A percentile compares a stretch with the other conserved stretches of the same genome.
Evolutionary conservation across 2,329 filamentous ascomycete species (phyloP).

Genomic region (Ceratocystis smalleyi): DNA sequence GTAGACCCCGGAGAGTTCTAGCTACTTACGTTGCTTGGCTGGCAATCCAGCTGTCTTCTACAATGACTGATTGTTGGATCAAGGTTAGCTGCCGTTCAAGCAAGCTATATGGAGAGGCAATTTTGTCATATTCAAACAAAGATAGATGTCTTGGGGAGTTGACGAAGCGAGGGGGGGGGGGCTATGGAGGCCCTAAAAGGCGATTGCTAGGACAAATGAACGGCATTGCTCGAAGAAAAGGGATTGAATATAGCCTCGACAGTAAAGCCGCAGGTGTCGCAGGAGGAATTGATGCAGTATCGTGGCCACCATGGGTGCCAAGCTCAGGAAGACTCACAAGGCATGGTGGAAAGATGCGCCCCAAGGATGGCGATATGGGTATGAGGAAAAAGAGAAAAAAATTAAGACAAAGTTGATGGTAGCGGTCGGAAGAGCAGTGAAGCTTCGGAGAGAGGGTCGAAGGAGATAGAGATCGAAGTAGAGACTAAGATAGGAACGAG

Average conservation of each 20-base stretch:
- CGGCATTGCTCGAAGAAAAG: neutral
- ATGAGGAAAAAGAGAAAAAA: neutral
- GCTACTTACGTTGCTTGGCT: constrained; percentile 26
- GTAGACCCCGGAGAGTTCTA: no score
- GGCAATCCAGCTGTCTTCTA: constrained; percentile 28
- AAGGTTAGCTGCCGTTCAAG: constrained; percentile 1
- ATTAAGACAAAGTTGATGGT: neutral
- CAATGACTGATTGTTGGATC: constrained; percentile 22
- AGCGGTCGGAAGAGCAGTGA: neutral
- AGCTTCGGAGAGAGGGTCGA: neutral
- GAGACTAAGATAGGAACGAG: neutral
- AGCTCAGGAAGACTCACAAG: constrained; percentile 24
- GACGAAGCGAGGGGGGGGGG: neutral
- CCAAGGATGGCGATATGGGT: neutral
- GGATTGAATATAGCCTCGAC: neutral
- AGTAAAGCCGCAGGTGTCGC: constrained; percentile 11
- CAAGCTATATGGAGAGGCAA: constrained; percentile 3
- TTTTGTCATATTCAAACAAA: neutral
- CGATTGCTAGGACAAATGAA: neutral
- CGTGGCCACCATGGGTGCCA: neutral
- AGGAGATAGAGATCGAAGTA: neutral
- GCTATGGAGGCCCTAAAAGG: neutral
- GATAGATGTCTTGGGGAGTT: neutral
- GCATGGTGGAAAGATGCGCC: constrained; percentile 20
- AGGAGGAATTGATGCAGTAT: neutral